phyloP scores from a whole-genome alignment of 2,329 filamentous ascomycete species.

The Sporothrix pallida region DNA sequence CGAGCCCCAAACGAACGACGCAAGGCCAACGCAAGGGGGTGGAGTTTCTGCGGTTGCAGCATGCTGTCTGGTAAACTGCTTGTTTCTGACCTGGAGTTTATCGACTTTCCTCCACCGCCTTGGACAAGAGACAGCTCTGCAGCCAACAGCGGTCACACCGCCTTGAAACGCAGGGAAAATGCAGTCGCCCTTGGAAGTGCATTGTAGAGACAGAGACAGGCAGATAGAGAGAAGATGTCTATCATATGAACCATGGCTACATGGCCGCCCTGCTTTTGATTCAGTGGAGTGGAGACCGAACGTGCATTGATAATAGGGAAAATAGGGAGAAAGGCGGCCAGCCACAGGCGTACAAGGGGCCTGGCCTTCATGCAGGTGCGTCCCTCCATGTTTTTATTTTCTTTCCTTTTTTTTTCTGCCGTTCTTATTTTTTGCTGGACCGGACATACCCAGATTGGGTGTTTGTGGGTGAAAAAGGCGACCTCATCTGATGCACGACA shows the following conservation, averaged over 20 bases:
- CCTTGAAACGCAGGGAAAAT: conserved; percentile 16
- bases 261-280: not conserved
- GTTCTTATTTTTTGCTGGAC: conserved; percentile 18
- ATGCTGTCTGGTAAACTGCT: too few species aligned
- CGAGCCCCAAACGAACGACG: not conserved
- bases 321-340: too few species aligned
- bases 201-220: too few species aligned
- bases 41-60: not conserved
- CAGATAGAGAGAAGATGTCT: not conserved
- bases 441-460: not conserved
- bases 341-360: not conserved
- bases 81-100: too few species aligned
- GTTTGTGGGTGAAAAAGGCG: not conserved
- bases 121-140: not conserved
- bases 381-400: too few species aligned
- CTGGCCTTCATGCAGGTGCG: too few species aligned
- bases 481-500: not conserved
- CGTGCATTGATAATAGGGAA: not conserved
- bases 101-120: conserved; percentile 18
- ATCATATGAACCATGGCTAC: not conserved
- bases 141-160: conserved; percentile 13
- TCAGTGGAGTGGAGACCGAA: not conserved
- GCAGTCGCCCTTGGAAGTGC: not conserved
- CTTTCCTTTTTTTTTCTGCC: conserved; percentile 1
- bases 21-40: conserved; percentile 14